These are phyloP conservation scores for Hymenoscyphus albidus DNA, from an alignment of 2,329 filamentous ascomycete species.

Conservation along the genomic window DNA sequence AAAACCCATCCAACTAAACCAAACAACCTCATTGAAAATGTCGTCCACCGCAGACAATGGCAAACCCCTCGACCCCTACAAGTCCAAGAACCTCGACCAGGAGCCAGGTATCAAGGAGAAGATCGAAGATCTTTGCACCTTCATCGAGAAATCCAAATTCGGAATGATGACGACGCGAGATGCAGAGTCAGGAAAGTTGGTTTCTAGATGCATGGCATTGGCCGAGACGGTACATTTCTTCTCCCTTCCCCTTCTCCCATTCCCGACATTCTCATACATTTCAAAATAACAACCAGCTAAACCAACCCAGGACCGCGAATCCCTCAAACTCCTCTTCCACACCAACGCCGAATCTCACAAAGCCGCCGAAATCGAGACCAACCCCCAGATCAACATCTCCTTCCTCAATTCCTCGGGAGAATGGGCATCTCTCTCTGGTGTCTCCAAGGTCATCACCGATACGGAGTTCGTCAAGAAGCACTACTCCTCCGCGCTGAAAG, in stretches of 20 bases:
- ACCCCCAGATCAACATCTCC: conserved; percentile 74
- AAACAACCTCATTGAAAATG: neutral
- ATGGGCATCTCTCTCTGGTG: conserved; percentile 84
- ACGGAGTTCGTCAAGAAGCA: conserved; percentile 66
- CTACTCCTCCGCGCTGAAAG: conserved; percentile 70
- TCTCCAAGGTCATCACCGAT: conserved; percentile 65
- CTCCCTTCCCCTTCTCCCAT: neutral
- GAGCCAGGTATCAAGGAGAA: conserved; percentile 66
- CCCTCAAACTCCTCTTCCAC: conserved; percentile 82
- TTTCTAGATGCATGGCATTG: conserved; percentile 82
- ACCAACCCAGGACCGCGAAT: conserved; percentile 62
- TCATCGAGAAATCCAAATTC: conserved; percentile 72
- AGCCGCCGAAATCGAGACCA: conserved; percentile 70
- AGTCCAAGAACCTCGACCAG: conserved; percentile 60
- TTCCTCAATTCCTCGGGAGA: conserved; percentile 74
- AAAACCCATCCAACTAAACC: neutral
- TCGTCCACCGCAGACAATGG: conserved; percentile 5
- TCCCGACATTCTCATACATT: neutral
- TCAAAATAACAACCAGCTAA: neutral
- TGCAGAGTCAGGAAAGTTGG: conserved; percentile 59
- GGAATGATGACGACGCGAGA: conserved; percentile 84
- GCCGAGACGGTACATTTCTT: conserved; percentile 62
- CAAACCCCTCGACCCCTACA: conserved; percentile 60
- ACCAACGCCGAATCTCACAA: conserved; percentile 89
- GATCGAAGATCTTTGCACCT: conserved; percentile 67